phyloP scores from a whole-genome alignment of 2,329 filamentous ascomycete genomes.

The Pseudocercospora pini-densiflorae region DNA sequence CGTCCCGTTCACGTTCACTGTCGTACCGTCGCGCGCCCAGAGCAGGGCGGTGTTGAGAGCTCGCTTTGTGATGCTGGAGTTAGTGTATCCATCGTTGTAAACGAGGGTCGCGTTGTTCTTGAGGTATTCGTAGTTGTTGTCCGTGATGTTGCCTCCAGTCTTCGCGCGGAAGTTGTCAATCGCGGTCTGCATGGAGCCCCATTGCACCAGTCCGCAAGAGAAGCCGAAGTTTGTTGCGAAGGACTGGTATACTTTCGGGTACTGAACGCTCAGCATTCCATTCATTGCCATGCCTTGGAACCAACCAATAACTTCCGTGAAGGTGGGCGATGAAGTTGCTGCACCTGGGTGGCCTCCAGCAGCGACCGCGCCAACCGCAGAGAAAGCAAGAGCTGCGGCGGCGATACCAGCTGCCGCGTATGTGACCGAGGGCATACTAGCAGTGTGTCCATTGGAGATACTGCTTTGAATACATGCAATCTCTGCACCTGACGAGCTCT shows the following conservation, averaged over 20 bases:
- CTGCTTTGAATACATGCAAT: slow-evolving; percentile 83
- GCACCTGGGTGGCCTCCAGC: slow-evolving; percentile 61
- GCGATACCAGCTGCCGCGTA: slow-evolving; percentile 85
- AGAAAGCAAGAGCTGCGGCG: slow-evolving; percentile 77
- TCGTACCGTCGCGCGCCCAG: slow-evolving; percentile 39
- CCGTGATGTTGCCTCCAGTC: slow-evolving; percentile 86
- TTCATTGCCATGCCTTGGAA: slow-evolving; percentile 95
- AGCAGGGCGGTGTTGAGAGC: slow-evolving; percentile 33
- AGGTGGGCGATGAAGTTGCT: slow-evolving; percentile 76
- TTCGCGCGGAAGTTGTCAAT: slow-evolving; percentile 82
- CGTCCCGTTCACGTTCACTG: slow-evolving; percentile 49
- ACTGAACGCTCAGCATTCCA: slow-evolving; percentile 91
- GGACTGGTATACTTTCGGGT: slow-evolving; percentile 84
- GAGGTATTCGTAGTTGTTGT: slow-evolving; percentile 76
- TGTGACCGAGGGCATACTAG: slow-evolving; percentile 73
- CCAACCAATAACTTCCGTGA: slow-evolving; percentile 82
- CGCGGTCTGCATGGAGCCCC: slow-evolving; percentile 75
- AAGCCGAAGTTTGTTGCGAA: slow-evolving; percentile 95
- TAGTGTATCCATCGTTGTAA: slow-evolving; percentile 62
- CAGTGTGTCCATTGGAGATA: slow-evolving; percentile 86
- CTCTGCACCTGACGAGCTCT: slow-evolving; percentile 60
- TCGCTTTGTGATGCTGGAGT: slow-evolving; percentile 40
- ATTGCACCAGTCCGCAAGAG: slow-evolving; percentile 81
- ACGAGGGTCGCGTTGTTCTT: slow-evolving; percentile 79
- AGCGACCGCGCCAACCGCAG: slow-evolving; percentile 68